Conservation (phyloP, 2,329 filamentous ascomycete genomes). For the Trichoderma endophyticum region DNA sequence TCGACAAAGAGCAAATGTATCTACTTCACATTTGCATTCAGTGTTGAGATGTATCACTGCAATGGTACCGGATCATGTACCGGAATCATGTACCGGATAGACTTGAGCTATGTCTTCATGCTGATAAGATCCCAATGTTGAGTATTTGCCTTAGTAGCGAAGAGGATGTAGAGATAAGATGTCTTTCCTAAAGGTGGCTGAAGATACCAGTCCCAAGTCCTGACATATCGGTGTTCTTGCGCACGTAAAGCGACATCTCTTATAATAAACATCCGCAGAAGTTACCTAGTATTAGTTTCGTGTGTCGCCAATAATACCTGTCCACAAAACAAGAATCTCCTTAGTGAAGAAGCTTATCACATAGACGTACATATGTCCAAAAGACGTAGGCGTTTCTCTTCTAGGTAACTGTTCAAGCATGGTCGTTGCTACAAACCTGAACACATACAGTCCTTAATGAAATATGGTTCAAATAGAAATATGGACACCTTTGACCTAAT, state of each 20-base stretch:
- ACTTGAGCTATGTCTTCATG: not conserved
- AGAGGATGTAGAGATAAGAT: not conserved
- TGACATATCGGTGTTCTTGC: not conserved
- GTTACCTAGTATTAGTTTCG: too few relatives aligned
- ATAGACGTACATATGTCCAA: too few relatives aligned
- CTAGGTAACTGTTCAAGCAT: too few relatives aligned
- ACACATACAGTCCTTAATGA: not conserved
- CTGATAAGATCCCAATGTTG: not conserved
- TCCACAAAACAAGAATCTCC: too few relatives aligned
- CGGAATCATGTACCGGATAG: not conserved
- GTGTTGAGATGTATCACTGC: not conserved
- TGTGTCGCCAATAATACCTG: too few relatives aligned
- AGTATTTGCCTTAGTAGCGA: accelerated
- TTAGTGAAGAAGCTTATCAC: too few relatives aligned
- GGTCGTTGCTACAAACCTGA: not conserved
- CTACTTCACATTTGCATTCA: not conserved
- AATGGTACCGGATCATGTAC: not conserved
- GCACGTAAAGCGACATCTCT: not conserved
- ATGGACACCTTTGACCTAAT: not conserved
- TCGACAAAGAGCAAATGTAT: not conserved
- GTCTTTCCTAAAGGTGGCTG: not conserved
- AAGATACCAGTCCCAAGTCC: not conserved
- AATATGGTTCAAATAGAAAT: not conserved
- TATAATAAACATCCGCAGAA: too few relatives aligned
- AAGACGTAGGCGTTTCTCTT: too few relatives aligned